Percentiles rank a stretch among this genome's conserved stretches.
phyloP scores from a whole-genome alignment of 2,329 filamentous ascomycete genomes.

The Gnomoniopsis smithogilvyi region DNA sequence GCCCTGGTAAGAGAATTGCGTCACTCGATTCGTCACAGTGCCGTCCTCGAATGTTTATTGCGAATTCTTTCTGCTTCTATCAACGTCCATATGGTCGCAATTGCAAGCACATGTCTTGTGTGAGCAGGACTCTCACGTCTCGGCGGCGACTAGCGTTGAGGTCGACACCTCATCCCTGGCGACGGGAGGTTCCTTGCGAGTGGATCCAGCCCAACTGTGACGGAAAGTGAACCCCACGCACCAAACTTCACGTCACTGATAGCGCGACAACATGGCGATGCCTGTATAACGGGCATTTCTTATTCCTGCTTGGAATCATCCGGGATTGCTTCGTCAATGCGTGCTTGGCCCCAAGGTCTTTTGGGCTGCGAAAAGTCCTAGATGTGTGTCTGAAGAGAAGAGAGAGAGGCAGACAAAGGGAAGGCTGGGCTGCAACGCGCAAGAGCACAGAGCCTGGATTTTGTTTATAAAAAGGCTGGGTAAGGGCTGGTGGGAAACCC shows the following conservation, averaged over 20 bases:
- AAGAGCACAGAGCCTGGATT: background rate
- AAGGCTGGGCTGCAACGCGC: constrained; percentile 13
- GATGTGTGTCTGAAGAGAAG: background rate
- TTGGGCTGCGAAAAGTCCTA: constrained; percentile 3
- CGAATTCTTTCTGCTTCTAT: constrained; percentile 9
- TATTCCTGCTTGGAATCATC: background rate
- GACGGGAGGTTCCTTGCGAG: background rate
- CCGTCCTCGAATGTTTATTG: constrained; percentile 7
- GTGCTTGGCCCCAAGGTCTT: background rate
- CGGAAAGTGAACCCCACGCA: background rate
- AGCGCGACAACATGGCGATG: constrained; percentile 2
- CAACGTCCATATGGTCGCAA: background rate
- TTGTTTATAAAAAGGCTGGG: constrained; percentile 14
- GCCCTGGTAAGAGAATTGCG: background rate
- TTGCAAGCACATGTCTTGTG: background rate
- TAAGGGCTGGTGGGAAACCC: constrained; percentile 4
- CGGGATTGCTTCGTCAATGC: background rate
- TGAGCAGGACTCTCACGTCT: background rate
- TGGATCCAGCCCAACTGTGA: constrained; percentile 7
- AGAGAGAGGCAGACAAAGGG: background rate
- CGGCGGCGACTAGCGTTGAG: background rate
- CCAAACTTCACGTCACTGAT: background rate
- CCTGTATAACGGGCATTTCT: background rate
- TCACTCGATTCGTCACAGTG: background rate
- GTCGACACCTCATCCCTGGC: background rate